Conservation (phyloP, 306 rosid species). For the Cicer chorassanicum region DNA sequence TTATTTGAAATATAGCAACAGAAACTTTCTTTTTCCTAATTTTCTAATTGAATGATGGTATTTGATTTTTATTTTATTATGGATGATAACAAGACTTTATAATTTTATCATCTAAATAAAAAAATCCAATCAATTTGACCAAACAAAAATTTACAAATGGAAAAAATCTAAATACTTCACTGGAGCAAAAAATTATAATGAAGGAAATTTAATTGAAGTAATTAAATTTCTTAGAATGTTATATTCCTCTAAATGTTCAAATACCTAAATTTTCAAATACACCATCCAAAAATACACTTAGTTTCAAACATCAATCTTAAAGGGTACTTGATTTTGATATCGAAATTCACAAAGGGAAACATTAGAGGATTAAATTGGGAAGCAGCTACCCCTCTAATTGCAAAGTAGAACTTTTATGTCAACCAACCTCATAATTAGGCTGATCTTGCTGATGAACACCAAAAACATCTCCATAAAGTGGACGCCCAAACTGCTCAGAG, state of each 20-base stretch:
- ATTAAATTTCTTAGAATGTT: not conserved
- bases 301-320: constrained; percentile 4
- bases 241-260: not conserved
- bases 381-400: constrained; percentile 1
- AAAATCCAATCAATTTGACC: not conserved
- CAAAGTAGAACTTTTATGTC: not conserved
- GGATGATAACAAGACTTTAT: not conserved
- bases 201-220: not conserved
- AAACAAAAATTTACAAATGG: not conserved
- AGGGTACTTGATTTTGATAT: not conserved
- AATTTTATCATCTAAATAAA: constrained; percentile 11
- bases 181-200: not conserved
- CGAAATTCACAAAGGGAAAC: not conserved
- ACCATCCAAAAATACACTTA: not conserved
- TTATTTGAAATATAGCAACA: not conserved
- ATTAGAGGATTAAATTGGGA: not conserved
- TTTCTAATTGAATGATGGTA: not conserved
- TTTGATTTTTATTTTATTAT: not conserved
- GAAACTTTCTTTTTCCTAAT: not conserved
- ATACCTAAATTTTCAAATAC: not conserved
- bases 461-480: constrained; percentile 95
- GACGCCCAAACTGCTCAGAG: constrained; percentile 76
- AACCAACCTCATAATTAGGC: constrained; percentile 90
- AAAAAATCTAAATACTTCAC: not conserved
- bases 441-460: constrained; percentile 93